phyloP scores from a whole-genome alignment of 2,329 filamentous ascomycete species.

The Colletotrichum sansevieriae region DNA sequence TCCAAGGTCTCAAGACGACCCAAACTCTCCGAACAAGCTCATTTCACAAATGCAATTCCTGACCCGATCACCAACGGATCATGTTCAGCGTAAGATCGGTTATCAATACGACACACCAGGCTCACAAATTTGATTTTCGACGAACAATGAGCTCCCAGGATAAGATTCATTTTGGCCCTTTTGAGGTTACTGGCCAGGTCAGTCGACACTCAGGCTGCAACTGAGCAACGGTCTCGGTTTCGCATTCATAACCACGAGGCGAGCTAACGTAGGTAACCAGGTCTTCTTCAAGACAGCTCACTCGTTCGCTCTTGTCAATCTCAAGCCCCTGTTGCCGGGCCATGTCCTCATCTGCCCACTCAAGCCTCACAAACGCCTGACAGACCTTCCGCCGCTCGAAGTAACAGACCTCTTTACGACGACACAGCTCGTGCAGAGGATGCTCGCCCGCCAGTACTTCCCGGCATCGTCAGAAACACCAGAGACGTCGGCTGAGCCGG shows the following conservation, averaged over 20 bases:
- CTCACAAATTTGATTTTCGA: constrained; percentile 8
- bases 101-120: not conserved
- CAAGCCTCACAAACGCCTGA: constrained; percentile 76
- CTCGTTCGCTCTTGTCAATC: constrained; percentile 91
- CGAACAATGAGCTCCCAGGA: constrained; percentile 46
- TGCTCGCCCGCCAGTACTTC: constrained; percentile 75
- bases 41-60: not conserved
- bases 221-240: no score
- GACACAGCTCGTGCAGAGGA: constrained; percentile 84
- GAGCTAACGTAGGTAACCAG: constrained; percentile 47
- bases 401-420: constrained; percentile 87
- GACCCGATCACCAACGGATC: not conserved
- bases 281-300: constrained; percentile 87
- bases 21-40: not conserved
- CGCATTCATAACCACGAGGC: no score
- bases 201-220: constrained; percentile 38
- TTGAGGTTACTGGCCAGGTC: constrained; percentile 81
- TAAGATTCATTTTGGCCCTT: constrained; percentile 79
- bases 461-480: constrained; percentile 54
- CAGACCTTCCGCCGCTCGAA: constrained; percentile 79
- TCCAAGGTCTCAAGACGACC: not conserved
- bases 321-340: constrained; percentile 93
- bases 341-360: constrained; percentile 92
- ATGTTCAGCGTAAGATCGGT: constrained; percentile 23
- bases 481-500: constrained; percentile 62